Evolutionary conservation across 208 protist species (phyloP), one percentile per base, ranked within the genome.

Genomic region (Acanthamoeba pearcei): DNA sequence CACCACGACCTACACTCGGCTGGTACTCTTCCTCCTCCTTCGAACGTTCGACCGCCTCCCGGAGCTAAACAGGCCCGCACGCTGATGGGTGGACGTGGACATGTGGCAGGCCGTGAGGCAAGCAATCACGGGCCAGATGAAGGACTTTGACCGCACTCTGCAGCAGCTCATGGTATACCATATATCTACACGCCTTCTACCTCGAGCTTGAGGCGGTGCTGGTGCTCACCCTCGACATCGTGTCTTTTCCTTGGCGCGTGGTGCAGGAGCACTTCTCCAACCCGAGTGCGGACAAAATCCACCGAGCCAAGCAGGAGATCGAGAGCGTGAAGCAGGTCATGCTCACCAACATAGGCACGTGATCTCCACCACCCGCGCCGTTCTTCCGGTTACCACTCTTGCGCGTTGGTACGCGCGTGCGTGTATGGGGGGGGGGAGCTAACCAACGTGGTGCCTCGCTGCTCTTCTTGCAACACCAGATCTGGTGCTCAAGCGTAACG

Each of bases 71-170:
- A 38, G 38, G 38, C 38, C 1, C 2, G 2, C 38, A 38, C 38
- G 38, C 38, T 38, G 38, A 2, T 38, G n/a, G n/a, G 38, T 38
- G 38, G 38, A 38, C 38, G 38, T 38, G 38, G 2, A 4, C 13
- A 17, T 19, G 8, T 38, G 1, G 15, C 46, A 66, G 80, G 80
- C 42, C 38, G 46, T 88, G 27, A 88, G 46, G 46, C 46, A 55
- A 35, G 80, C 80, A 6, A 88, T 88, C 80, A 88, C 80, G 10
- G 80, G 80, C 5, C 80, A 88, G 80, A 88, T 88, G 80, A 88
- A 88, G 32, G 80, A 88, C 80, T 88, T 88, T 64, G 80, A 88
- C 42, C 80, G 80, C 22, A 88, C 80, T 8, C 80, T 88, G 42
- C 51, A 64, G 22, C 46, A 55, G 29, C 46, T 64, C 27, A 88